These are phyloP conservation scores for Blastobotrys arbuscula DNA, from an alignment of 1,139 yeast genomes.

Conservation along the genomic window DNA sequence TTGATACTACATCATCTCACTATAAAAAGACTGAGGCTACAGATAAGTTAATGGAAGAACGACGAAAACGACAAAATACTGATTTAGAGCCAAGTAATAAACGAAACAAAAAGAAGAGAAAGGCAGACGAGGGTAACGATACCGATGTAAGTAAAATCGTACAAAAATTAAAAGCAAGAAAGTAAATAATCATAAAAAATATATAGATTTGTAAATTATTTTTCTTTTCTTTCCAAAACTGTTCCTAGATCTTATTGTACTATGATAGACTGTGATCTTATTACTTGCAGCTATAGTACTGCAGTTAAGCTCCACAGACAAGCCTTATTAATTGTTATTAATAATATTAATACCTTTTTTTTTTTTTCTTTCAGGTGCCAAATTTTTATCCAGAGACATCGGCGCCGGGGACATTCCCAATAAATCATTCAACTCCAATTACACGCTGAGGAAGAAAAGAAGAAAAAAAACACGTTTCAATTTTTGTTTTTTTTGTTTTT, in stretches of 20 bases:
- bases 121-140: constrained; percentile 18
- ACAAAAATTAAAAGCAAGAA: constrained; percentile 23
- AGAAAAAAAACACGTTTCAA: constrained; percentile 9
- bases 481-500: neutral
- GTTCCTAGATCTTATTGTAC: too few relatives aligned
- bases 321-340: too few relatives aligned
- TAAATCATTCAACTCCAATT: neutral
- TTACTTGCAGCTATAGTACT: too few relatives aligned
- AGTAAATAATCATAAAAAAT: neutral
- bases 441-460: neutral
- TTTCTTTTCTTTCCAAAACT: too few relatives aligned
- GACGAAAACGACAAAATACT: constrained; percentile 47
- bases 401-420: neutral
- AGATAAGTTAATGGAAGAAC: constrained; percentile 72
- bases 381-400: neutral
- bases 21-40: constrained; percentile 83
- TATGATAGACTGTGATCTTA: too few relatives aligned
- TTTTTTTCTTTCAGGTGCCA: too few relatives aligned
- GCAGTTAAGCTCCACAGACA: too few relatives aligned
- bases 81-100: constrained; percentile 8
- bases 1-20: constrained; percentile 75
- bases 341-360: too few relatives aligned
- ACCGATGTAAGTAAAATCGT: constrained; percentile 16
- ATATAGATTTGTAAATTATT: too few relatives aligned
- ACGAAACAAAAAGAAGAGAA: constrained; percentile 15